These are phyloP conservation scores for Rhizomucor pusillus DNA, from an alignment of 371 early-diverging fungal species.

Conservation along the genomic window DNA sequence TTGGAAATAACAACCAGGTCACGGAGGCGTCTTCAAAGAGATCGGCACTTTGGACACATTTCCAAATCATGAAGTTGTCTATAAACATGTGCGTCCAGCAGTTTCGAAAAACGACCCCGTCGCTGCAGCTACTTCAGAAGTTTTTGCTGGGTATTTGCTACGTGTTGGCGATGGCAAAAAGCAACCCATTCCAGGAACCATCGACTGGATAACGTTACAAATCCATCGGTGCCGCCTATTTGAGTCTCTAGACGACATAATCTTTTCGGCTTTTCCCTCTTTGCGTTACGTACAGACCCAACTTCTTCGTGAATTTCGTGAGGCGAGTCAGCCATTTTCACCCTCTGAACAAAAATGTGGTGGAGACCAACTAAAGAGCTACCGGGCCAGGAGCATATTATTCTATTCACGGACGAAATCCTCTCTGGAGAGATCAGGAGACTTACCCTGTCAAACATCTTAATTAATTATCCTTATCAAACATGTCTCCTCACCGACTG, in stretches of 20 bases:
- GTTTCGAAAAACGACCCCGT: not conserved
- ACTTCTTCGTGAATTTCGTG: too few relatives aligned
- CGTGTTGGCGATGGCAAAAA: not conserved
- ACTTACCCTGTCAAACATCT: not conserved
- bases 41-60: not conserved
- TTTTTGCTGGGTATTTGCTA: slow-evolving; percentile 1
- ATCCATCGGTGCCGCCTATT: not conserved
- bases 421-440: not conserved
- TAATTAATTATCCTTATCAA: not conserved
- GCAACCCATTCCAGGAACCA: not conserved
- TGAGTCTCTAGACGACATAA: not conserved
- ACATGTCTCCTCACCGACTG: slow-evolving; percentile 20
- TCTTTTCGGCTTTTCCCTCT: not conserved
- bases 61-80: slow-evolving; percentile 2
- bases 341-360: not conserved
- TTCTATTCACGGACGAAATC: not conserved
- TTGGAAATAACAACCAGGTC: not conserved
- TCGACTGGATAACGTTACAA: not conserved
- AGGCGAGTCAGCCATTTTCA: not conserved
- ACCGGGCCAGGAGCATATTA: not conserved
- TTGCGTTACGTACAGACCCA: not conserved
- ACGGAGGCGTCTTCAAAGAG: slow-evolving; percentile 3
- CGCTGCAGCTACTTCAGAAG: too few relatives aligned
- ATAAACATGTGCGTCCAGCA: slow-evolving; percentile 17
- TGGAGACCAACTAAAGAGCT: not conserved